Percentiles rank a stretch among this genome's conserved stretches.
phyloP scores from a whole-genome alignment of 2,329 filamentous ascomycete genomes.

The Tolypocladium guangdongense region DNA sequence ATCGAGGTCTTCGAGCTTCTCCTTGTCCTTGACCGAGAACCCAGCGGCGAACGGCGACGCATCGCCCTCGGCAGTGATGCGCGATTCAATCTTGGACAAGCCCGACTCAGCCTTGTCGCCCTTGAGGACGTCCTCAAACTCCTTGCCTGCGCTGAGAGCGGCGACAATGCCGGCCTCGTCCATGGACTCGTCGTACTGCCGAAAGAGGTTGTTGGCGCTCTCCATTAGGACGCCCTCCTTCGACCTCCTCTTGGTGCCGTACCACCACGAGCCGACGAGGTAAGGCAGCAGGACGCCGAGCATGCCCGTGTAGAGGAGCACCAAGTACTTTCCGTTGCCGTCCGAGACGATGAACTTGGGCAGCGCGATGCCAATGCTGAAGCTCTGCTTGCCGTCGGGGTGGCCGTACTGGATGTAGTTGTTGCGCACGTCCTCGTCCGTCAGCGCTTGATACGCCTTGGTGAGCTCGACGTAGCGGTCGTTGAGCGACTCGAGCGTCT shows the following conservation, averaged over 20 bases:
- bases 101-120: constrained; percentile 72
- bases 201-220: constrained; percentile 90
- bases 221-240: constrained; percentile 90
- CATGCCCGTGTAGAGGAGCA: constrained; percentile 78
- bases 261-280: constrained; percentile 96
- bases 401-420: constrained; percentile 96
- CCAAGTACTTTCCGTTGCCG: constrained; percentile 89
- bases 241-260: constrained; percentile 84
- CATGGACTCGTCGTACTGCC: constrained; percentile 78
- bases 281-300: constrained; percentile 88
- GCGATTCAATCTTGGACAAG: constrained; percentile 73
- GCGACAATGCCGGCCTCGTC: constrained; percentile 69
- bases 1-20: constrained; percentile 69
- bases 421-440: constrained; percentile 92
- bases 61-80: constrained; percentile 54
- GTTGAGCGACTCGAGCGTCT: constrained; percentile 77
- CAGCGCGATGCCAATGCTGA: constrained; percentile 93
- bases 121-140: constrained; percentile 67
- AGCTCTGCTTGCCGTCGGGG: constrained; percentile 95
- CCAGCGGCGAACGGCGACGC: constrained; percentile 39
- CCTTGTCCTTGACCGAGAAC: constrained; percentile 62
- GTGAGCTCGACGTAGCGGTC: constrained; percentile 87
- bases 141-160: constrained; percentile 74
- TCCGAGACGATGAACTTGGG: constrained; percentile 88
- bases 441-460: constrained; percentile 96